Evolutionary conservation across 108 stramenopile genomes (phyloP).

Genomic region (Cyclotella sp.): DNA sequence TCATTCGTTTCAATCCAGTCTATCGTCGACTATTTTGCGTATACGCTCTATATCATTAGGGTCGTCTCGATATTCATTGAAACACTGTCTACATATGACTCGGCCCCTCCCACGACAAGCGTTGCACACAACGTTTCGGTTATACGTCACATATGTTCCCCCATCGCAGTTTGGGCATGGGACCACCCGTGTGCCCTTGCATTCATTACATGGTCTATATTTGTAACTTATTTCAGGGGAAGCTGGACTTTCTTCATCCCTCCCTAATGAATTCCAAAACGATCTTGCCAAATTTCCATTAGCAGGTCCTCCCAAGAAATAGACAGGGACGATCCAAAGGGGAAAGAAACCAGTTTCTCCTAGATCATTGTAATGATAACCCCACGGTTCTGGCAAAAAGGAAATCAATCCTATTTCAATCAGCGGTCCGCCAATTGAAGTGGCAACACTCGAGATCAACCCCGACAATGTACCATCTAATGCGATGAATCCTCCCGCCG

Average conservation of each 20-base stretch:
- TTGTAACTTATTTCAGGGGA: neutral
- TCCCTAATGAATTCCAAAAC: constrained; percentile 68
- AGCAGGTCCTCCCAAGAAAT: constrained; percentile 89
- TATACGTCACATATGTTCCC: constrained; percentile 75
- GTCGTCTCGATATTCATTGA: constrained; percentile 70
- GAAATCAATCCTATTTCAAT: constrained; percentile 79
- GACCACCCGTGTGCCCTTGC: constrained; percentile 69
- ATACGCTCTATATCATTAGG: constrained; percentile 80
- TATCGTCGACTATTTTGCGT: constrained; percentile 69
- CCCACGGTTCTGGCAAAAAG: constrained; percentile 43
- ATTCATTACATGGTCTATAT: constrained; percentile 53
- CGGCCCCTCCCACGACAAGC: constrained; percentile 74
- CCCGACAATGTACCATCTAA: constrained; percentile 77
- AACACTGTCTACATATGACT: constrained; percentile 81
- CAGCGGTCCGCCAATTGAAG: constrained; percentile 82
- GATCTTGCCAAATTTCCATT: constrained; percentile 84
- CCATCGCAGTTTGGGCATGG: constrained; percentile 84
- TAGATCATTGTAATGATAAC: constrained; percentile 81
- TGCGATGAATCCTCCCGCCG: constrained; percentile 63
- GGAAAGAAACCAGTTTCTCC: constrained; percentile 90
- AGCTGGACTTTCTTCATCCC: neutral
- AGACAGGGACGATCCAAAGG: constrained; percentile 86
- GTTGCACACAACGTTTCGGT: constrained; percentile 61
- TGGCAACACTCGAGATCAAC: constrained; percentile 69
- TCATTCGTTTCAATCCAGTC: constrained; percentile 39